phyloP scores from a whole-genome alignment of 2,329 filamentous ascomycete species.

The Kalaharituber pfeilii region DNA sequence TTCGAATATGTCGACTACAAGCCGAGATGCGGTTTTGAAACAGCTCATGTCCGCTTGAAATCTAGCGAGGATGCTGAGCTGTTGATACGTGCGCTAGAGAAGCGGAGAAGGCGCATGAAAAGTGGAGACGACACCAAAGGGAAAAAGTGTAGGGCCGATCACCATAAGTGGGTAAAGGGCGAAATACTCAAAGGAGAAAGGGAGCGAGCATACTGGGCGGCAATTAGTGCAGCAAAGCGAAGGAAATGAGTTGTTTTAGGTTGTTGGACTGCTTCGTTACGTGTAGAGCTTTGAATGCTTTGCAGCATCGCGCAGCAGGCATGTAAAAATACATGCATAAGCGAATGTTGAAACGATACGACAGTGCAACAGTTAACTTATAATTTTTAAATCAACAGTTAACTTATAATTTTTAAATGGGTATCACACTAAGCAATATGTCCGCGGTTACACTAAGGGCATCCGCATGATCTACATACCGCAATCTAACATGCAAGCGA shows the following conservation, averaged over 20 bases:
- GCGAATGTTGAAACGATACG: too few species aligned
- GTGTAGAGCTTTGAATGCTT: too few species aligned
- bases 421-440: too few species aligned
- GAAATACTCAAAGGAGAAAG: slow-evolving; percentile 14
- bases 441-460: too few species aligned
- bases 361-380: too few species aligned
- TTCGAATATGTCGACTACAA: slow-evolving; percentile 19
- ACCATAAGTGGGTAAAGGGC: slow-evolving; percentile 12
- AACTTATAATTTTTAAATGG: too few species aligned
- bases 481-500: too few species aligned
- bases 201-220: slow-evolving; percentile 18
- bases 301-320: too few species aligned
- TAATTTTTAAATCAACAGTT: too few species aligned
- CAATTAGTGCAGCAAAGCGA: slow-evolving; percentile 5
- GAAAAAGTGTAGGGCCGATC: slow-evolving; percentile 1
- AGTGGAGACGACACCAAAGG: slow-evolving; percentile 12
- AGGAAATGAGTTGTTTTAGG: not conserved
- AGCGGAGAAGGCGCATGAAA: slow-evolving; percentile 14
- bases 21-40: slow-evolving; percentile 7
- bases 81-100: slow-evolving; percentile 11
- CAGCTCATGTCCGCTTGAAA: slow-evolving; percentile 12
- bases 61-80: slow-evolving; percentile 13
- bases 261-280: too few species aligned
- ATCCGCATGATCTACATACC: too few species aligned
- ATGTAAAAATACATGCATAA: too few species aligned